Evolutionary conservation across 2,329 filamentous ascomycete species (phyloP), one percentile per base, ranked within the genome.

Genomic region (Corinectria fuckeliana): DNA sequence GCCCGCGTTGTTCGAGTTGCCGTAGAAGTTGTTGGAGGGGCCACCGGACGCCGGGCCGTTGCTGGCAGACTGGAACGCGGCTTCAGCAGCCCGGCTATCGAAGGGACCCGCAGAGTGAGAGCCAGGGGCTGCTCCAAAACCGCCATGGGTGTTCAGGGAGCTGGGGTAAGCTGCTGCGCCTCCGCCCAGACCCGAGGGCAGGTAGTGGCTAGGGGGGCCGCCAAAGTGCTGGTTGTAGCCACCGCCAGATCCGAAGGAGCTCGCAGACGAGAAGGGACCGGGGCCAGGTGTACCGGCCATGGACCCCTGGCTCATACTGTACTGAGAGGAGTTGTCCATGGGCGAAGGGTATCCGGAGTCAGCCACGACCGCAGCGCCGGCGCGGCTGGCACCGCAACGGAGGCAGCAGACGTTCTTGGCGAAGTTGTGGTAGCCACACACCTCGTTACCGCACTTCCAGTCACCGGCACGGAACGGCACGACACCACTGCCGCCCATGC

Each of bases 371-470:
- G 94, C 93, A 59, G 95, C 95, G 63, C 91, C 92, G 61, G 94
- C 94, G 70, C 95, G 92, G 76, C 93, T 96, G 52, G 94, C 95
- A 75, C 95, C 95, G 74, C 95, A 99, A 60, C 95, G 91, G 63
- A 99, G 87, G 78, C 95, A 99, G 79, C 92, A 96, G 58, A 98
- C 94, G 72, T 99, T 99, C 86, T 99, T 99, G 62, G 95, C 95
- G 75, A 99, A 99, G 81, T 99, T 99, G 82, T 99, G 95, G 78
- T 99, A 99, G 58, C 91, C 92, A 75, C 95, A 99, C 34, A 93
- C 93, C 74, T 99, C 95, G 66, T 95, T 95, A 56, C 95, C 95
- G 74, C 95, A 99, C 79, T 97, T 97, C 95, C 95, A 99, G 74
- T 99, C 95, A 73, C 95, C 95, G 55, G 95, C 95, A 72, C 95